Evolutionary conservation across 2,329 filamentous ascomycete genomes (phyloP), one percentile per base, ranked within the genome.

Genomic region (Cercospora berteroae): DNA sequence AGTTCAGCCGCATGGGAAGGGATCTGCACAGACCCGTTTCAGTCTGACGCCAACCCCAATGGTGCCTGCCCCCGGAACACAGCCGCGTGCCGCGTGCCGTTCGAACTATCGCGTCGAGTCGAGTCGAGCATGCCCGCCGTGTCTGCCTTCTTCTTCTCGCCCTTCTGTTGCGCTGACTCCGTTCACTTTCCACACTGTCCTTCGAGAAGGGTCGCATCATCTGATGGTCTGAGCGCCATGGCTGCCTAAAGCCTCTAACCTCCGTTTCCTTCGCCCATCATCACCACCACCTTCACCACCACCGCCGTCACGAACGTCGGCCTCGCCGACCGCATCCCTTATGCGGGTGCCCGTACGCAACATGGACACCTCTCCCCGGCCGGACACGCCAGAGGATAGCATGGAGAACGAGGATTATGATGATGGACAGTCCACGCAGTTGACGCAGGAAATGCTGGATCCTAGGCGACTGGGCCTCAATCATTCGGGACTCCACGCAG

Each of bases 401-500:
- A 60, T 63, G 50, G 44, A 20, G 16, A 27, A 48, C 23, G 59
- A 67, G 25, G 65, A 44, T 31, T 42, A 33, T 29, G 73, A 83
- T 67, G 69, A 72, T 67, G 74, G 84, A 67, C 50, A 62, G 10
- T 80, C 79, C 16, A 88, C 86, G 10, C 86, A 88, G 70, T 83
- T 80, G 20, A 88, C 86, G 9, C 86, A 88, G 70, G 83, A 82
- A 68, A 89, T 90, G 65, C 82, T 93, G 71, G 93, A 97, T 77
- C 92, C 93, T 48, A 88, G 93, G 70, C 89, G 93, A 64, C 78
- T 91, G 69, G 93, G 93, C 65, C 85, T 90, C 77, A 90, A 92
- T 79, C 91, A 92, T 77, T 95, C 92, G 48, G 92, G 92, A 65
- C 88, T 97, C 69, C 90, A 87, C 63, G 90, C 94, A 72, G 87